A percentile compares a stretch with the other conserved stretches of the same genome.
Conservation (phyloP, 2,329 filamentous ascomycete genomes). For the Bisporella sp. region DNA sequence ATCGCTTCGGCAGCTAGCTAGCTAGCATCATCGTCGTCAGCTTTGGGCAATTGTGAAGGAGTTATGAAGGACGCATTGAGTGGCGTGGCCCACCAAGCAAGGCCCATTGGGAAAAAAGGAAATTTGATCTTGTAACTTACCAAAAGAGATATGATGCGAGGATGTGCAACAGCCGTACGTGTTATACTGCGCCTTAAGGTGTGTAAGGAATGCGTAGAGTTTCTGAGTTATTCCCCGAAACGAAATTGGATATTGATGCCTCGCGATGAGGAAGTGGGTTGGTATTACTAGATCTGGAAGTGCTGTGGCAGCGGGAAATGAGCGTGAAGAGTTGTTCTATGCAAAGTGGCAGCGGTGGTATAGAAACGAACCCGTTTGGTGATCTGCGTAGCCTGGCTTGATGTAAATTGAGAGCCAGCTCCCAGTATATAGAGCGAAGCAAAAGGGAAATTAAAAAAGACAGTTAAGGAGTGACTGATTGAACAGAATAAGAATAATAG, state of each 20-base stretch:
- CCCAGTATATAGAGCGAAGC: slow-evolving; percentile 41
- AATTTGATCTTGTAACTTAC: slow-evolving; percentile 20
- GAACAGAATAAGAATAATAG: slow-evolving; percentile 32
- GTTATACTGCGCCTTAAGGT: slow-evolving; percentile 29
- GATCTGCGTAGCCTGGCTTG: slow-evolving; percentile 30
- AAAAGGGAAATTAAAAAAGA: slow-evolving; percentile 35
- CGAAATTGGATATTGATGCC: slow-evolving; percentile 32
- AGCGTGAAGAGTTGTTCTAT: slow-evolving; percentile 36
- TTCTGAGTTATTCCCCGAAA: slow-evolving; percentile 26
- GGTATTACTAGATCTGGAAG: slow-evolving; percentile 26
- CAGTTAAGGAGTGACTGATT: slow-evolving; percentile 45
- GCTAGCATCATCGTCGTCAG: slow-evolving; percentile 27
- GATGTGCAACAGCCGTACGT: slow-evolving; percentile 19
- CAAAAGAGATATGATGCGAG: slow-evolving; percentile 24
- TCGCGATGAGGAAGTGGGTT: slow-evolving; percentile 33
- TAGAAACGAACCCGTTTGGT: slow-evolving; percentile 37
- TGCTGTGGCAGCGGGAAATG: slow-evolving; percentile 26
- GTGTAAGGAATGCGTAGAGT: slow-evolving; percentile 33
- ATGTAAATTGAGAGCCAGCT: slow-evolving; percentile 48
- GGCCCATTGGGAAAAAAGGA: slow-evolving; percentile 1
- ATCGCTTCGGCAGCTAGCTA: slow-evolving; percentile 8
- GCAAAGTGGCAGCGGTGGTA: slow-evolving; percentile 19
- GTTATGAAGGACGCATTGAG: slow-evolving; percentile 1
- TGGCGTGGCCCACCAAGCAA: slow-evolving; percentile 10
- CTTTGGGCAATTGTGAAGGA: slow-evolving; percentile 14